Conservation (phyloP, 2,329 filamentous ascomycete species). For the Sordariomycetes sp. region DNA sequence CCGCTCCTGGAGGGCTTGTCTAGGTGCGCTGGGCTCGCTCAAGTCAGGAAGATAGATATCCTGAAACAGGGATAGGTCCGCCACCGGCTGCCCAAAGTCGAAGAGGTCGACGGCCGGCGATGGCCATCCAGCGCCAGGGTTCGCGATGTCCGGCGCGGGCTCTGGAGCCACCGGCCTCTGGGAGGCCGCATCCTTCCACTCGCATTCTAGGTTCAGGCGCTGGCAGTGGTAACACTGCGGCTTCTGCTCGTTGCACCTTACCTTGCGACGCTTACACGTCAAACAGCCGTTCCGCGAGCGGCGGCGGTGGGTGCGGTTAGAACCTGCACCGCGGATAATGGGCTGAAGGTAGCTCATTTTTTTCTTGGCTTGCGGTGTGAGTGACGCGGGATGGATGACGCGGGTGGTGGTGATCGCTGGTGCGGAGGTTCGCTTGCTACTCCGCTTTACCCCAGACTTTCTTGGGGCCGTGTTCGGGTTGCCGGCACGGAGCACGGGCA, state of each 20-base stretch:
- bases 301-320: neutral
- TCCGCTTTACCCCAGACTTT: neutral
- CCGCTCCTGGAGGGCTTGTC: neutral
- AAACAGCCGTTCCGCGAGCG: slow-evolving; percentile 27
- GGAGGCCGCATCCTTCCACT: slow-evolving; percentile 18
- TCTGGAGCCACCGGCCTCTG: neutral
- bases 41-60: neutral
- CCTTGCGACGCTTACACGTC: slow-evolving; percentile 37
- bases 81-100: neutral
- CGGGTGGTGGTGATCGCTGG: neutral
- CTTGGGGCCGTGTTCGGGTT: no score
- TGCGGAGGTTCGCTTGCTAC: neutral
- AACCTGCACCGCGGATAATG: neutral
- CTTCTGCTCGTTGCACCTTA: slow-evolving; percentile 38
- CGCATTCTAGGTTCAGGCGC: slow-evolving; percentile 36
- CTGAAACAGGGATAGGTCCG: slow-evolving; percentile 1
- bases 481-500: no score
- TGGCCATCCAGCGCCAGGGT: neutral
- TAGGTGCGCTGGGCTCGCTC: neutral
- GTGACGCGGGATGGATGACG: neutral
- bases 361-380: neutral
- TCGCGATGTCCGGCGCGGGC: neutral
- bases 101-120: neutral
- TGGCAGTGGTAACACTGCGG: slow-evolving; percentile 39
- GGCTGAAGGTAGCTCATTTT: neutral